These are phyloP conservation scores for Cyclocybe cylindracea DNA, from an alignment of 768 basidiomycete species.

Conservation along the genomic window DNA sequence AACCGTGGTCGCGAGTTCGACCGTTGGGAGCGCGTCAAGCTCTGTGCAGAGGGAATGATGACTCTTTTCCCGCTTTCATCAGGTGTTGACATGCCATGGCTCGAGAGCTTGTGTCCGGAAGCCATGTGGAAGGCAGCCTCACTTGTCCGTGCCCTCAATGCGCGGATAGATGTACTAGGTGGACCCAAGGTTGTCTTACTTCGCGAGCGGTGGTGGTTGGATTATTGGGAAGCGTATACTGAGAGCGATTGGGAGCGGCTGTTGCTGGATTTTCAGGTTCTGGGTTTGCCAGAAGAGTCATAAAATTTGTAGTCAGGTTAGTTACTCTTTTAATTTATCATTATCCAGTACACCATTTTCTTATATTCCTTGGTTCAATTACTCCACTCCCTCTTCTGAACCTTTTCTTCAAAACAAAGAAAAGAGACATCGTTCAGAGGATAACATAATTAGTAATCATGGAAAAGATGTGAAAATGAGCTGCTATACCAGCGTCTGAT, in stretches of 20 bases:
- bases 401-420: too few species aligned
- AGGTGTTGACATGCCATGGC: conserved; percentile 11
- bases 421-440: too few species aligned
- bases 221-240: conserved; percentile 24
- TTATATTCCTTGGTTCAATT: too few species aligned
- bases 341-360: too few species aligned
- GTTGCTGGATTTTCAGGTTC: conserved; percentile 11
- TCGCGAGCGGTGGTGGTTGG: conserved; percentile 23
- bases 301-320: too few species aligned
- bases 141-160: conserved; percentile 15
- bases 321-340: too few species aligned
- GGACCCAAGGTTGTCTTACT: conserved; percentile 18
- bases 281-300: too few species aligned
- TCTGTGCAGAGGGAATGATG: conserved; percentile 31
- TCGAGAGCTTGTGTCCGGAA: conserved; percentile 18
- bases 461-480: too few species aligned
- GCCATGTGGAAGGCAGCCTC: conserved; percentile 17
- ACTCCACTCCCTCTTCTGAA: too few species aligned
- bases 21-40: conserved; percentile 26
- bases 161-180: conserved; percentile 16
- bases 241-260: conserved; percentile 22
- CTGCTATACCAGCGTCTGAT: too few species aligned
- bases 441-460: too few species aligned
- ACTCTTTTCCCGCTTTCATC: conserved; percentile 23
- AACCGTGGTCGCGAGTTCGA: conserved; percentile 19